Conservation (phyloP, 495 filamentous ascomycete species). For the Podospora anserina region DNA sequence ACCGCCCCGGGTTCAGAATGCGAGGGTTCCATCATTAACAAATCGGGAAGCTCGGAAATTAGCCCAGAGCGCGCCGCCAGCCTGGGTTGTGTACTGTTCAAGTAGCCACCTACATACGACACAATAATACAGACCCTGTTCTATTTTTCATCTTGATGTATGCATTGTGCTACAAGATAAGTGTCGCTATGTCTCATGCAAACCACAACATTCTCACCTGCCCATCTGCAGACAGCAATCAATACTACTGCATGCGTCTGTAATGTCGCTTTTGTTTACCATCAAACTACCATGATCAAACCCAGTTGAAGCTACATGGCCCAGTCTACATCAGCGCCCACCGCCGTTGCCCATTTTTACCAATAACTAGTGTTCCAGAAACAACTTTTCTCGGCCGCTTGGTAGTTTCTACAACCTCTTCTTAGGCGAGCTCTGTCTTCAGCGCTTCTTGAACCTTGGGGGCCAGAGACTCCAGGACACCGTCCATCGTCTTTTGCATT, state of each 20-base stretch:
- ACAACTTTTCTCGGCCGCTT: neutral
- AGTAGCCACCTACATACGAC: neutral
- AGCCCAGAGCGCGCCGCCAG: neutral
- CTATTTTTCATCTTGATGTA: too few species aligned
- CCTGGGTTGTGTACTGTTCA: neutral
- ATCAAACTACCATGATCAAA: neutral
- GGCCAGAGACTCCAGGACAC: conserved; percentile 51
- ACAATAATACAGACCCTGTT: too few species aligned
- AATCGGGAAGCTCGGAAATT: conserved; percentile 8
- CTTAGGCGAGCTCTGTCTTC: conserved; percentile 55
- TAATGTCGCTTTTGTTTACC: conserved; percentile 5
- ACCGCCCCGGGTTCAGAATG: neutral
- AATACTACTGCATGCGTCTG: neutral
- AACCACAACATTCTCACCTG: neutral
- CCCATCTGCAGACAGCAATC: neutral
- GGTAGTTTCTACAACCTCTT: neutral
- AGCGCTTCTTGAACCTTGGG: conserved; percentile 63
- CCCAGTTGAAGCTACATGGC: neutral
- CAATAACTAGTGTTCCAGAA: neutral
- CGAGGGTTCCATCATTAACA: neutral
- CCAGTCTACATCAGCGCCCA: neutral
- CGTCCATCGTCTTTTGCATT: conserved; percentile 63
- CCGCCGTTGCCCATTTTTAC: neutral
- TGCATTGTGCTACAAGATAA: too few species aligned
- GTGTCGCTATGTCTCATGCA: neutral